phyloP scores from a whole-genome alignment of 257 asterid species.

The Leonotis leonurus region DNA sequence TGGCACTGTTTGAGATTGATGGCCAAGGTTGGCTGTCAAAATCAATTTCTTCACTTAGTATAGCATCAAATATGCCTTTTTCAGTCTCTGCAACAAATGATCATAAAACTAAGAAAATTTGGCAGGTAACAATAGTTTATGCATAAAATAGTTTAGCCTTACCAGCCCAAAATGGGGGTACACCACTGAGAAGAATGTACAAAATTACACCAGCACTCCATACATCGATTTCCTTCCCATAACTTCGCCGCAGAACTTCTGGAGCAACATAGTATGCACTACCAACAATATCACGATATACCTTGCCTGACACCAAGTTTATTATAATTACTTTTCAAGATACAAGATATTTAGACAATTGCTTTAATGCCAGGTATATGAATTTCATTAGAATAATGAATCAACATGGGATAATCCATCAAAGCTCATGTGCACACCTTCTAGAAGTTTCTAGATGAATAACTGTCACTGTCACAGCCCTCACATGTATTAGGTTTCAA shows the following conservation, averaged over 20 bases:
- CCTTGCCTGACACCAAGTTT: constrained; percentile 46
- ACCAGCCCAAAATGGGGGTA: constrained; percentile 99
- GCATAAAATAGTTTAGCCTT: constrained; percentile 10
- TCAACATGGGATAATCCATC: too few relatives aligned
- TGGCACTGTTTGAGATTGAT: constrained; percentile 46
- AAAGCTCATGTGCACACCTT: too few relatives aligned
- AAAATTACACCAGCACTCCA: constrained; percentile 96
- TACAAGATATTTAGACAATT: neutral
- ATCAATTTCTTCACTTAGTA: constrained; percentile 46
- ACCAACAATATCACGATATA: constrained; percentile 77
- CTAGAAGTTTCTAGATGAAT: too few relatives aligned
- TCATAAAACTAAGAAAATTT: neutral
- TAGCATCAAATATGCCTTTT: constrained; percentile 49
- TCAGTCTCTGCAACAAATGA: constrained; percentile 42
- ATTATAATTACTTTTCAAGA: neutral
- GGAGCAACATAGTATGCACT: constrained; percentile 95
- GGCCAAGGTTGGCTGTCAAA: constrained; percentile 60
- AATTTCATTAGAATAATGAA: neutral
- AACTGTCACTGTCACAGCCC: too few relatives aligned
- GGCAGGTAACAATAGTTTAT: neutral
- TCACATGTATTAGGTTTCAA: too few relatives aligned
- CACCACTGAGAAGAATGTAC: constrained; percentile 82
- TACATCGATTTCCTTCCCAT: constrained; percentile 77
- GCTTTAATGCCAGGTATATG: neutral
- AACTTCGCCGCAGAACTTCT: constrained; percentile 67